Evolutionary conservation across 352 stramenopile species (phyloP), one percentile per base, ranked within the genome.

Genomic region (Blastocystis sp.): DNA sequence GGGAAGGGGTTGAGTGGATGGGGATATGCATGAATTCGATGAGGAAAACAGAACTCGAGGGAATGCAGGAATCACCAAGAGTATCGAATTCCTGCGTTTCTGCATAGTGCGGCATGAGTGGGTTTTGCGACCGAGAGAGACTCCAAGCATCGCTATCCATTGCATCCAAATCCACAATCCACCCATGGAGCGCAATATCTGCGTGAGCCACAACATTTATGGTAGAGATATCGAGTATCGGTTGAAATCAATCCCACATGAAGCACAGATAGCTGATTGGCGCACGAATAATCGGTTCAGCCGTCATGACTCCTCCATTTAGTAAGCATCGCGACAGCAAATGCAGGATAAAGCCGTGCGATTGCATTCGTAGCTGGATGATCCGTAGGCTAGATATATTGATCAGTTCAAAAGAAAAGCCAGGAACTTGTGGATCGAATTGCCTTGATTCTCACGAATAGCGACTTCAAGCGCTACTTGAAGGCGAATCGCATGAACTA

Each of bases 401-500:
- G 74, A 84, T 68, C 74, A 63, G 24, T 57, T 59, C 61, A 84
- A 84, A 59, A 68, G 57, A 69, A 45, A 61, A 52, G 21, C 69
- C 3, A 45, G 52, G 17, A 66, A 84, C n/a, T 59, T 69, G 74
- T 84, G n/a, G 3, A 10, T 68, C 10, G 14, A 34, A 60, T 77
- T 61, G 1, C 19, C 6, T 77, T 19, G 14, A 7, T 6, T 24
- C 59, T 38, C 52, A 24, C 19, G 28, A 42, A 9, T 88, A 88
- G 78, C 17, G 57, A 88, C 48, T 78, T 65, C 45, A 74, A 63
- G 34, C 63, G 64, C 14, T 87, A 76, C 90, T 52, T 95, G 89
- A 92, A 91, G 62, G 93, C 92, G 45, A 92, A 98, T 90, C 97
- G 97, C 90, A 94, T 93, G 90, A 98, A 98, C 91, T 96, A 98